phyloP scores from a whole-genome alignment of 2,329 filamentous ascomycete genomes.

The Ampelomyces quisqualis region DNA sequence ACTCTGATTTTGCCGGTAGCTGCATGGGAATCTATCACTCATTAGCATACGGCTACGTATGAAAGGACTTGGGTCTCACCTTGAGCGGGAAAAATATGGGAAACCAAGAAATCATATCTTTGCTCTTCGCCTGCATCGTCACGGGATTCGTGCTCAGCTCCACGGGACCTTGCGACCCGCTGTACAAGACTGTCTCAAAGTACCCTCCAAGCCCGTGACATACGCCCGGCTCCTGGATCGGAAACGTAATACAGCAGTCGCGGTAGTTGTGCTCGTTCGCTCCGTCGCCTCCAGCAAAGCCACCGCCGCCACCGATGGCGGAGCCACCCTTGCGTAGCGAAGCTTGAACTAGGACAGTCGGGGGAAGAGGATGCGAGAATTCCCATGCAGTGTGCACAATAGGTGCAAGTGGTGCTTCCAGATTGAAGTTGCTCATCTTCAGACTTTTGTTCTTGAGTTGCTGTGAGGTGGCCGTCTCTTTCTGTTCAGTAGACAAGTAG shows the following conservation, averaged over 20 bases:
- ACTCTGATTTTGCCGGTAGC: conserved; percentile 78
- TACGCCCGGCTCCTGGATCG: conserved; percentile 74
- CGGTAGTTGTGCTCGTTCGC: conserved; percentile 90
- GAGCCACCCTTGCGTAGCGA: conserved; percentile 63
- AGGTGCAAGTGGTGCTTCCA: conserved; percentile 37
- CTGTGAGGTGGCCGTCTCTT: conserved; percentile 47
- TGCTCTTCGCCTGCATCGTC: conserved; percentile 87
- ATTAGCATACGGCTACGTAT: conserved; percentile 5
- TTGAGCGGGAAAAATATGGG: conserved; percentile 97
- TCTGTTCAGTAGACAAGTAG: conserved; percentile 65
- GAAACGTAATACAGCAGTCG: conserved; percentile 76
- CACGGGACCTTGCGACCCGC: conserved; percentile 58
- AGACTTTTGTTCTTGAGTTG: conserved; percentile 50
- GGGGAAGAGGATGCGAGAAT: conserved; percentile 73
- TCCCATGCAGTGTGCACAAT: conserved; percentile 77
- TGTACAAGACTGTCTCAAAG: conserved; percentile 94
- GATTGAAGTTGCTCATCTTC: conserved; percentile 36
- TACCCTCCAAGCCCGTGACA: conserved; percentile 92
- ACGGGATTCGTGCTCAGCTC: conserved; percentile 93
- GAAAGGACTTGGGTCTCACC: conserved; percentile 54
- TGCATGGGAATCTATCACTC: conserved; percentile 72
- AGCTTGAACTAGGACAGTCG: conserved; percentile 57
- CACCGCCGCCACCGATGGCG: conserved; percentile 67
- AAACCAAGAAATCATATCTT: conserved; percentile 99
- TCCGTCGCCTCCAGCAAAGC: conserved; percentile 72